Percentiles rank a stretch among this genome's conserved stretches.
Evolutionary conservation across 176 grass and related monocot genomes (phyloP).

Genomic region (Themeda triandra): DNA sequence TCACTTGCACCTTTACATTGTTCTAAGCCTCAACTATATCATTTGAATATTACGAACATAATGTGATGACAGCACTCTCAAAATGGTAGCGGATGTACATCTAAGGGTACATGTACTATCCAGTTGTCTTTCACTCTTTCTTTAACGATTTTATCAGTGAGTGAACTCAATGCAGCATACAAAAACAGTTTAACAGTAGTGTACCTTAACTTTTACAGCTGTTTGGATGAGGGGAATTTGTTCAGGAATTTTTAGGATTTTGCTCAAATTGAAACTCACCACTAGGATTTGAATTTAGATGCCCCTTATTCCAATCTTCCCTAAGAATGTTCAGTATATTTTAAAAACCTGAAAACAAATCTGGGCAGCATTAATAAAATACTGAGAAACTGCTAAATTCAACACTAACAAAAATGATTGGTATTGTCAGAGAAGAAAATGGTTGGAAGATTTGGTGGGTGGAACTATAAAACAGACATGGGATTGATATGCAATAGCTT

Average conservation of each 20-base stretch:
- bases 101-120: not conserved
- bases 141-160: not conserved
- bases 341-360: no score
- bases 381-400: constrained; percentile 8
- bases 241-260: not conserved
- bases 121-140: not conserved
- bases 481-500: not conserved
- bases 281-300: not conserved
- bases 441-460: not conserved
- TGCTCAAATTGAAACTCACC: not conserved
- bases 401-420: not conserved
- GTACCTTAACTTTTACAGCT: not conserved
- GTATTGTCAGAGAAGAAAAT: not conserved
- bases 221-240: not conserved
- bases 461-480: not conserved
- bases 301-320: no score
- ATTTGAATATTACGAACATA: not conserved
- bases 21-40: not conserved
- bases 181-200: not conserved
- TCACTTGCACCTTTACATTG: not conserved
- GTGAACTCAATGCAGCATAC: not conserved
- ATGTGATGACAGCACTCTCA: not conserved
- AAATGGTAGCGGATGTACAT: not conserved
- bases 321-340: not conserved
- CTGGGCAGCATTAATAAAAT: not conserved